Percentiles rank a stretch among this genome's conserved stretches.
These are phyloP conservation scores for Rhizophagus prolifer DNA, from an alignment of 192 early-diverging fungal genomes.

Conservation along the genomic window DNA sequence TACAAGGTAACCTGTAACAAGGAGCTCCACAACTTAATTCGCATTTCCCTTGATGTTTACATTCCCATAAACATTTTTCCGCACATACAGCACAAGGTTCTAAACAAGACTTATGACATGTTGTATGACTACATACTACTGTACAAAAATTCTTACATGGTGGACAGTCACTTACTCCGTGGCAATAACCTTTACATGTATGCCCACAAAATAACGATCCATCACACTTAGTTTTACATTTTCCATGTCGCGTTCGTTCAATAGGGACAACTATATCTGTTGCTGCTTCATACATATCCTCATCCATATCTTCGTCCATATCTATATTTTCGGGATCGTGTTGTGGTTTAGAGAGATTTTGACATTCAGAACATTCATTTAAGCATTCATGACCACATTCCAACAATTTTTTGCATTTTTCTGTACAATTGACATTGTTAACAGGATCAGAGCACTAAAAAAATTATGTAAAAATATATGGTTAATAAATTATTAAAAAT, in stretches of 20 bases:
- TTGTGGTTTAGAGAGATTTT: neutral
- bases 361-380: constrained; percentile 42
- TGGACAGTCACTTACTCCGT: constrained; percentile 20
- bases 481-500: too few relatives aligned
- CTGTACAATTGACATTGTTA: constrained; percentile 21
- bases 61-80: constrained; percentile 51
- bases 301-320: too few relatives aligned
- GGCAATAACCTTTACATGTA: constrained; percentile 15
- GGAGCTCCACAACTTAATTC: constrained; percentile 54
- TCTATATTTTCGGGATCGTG: too few relatives aligned
- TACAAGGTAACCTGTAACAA: constrained; percentile 57
- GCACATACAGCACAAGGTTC: constrained; percentile 47
- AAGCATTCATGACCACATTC: constrained; percentile 46
- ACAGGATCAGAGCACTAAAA: constrained; percentile 31
- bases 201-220: constrained; percentile 38
- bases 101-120: constrained; percentile 41
- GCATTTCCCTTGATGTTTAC: constrained; percentile 50
- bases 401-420: constrained; percentile 30
- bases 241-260: constrained; percentile 8
- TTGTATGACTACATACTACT: constrained; percentile 40
- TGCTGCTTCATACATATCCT: too few relatives aligned
- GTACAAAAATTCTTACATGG: constrained; percentile 44
- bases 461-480: neutral
- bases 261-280: neutral
- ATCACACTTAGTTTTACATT: constrained; percentile 18